Evolutionary conservation across 2,329 filamentous ascomycete genomes (phyloP).

Genomic region (Fusarium agapanthi): DNA sequence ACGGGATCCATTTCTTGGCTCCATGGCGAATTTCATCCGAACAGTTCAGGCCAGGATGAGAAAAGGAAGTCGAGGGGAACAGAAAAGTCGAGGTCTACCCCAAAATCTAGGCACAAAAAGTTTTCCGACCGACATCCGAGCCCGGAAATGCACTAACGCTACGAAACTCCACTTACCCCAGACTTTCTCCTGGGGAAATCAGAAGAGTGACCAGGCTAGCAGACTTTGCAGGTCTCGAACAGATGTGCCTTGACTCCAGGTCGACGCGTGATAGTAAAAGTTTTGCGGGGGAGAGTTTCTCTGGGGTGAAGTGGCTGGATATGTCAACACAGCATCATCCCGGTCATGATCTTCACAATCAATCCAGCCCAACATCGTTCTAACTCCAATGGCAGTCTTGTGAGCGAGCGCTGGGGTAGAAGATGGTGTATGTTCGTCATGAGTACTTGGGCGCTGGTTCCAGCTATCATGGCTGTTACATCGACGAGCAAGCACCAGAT

Average conservation of each 20-base stretch:
- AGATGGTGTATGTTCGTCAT: conserved; percentile 48
- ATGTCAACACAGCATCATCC: not conserved
- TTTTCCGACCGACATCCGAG: conserved; percentile 22
- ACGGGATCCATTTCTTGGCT: not conserved
- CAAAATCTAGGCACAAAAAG: not conserved
- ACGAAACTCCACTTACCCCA: conserved; percentile 1
- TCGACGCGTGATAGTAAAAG: not conserved
- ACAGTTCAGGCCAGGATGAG: not conserved
- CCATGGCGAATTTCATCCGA: not conserved
- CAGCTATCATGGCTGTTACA: conserved; percentile 34
- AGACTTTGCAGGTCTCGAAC: conserved; percentile 2
- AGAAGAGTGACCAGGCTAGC: not conserved
- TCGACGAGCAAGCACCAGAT: conserved; percentile 37
- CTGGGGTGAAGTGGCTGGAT: not conserved
- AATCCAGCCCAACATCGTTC: not conserved
- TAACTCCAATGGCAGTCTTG: conserved; percentile 17
- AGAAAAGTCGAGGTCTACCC: not conserved
- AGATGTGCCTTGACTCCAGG: not conserved
- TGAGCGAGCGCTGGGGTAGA: conserved; percentile 38
- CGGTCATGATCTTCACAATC: not conserved
- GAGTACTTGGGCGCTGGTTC: conserved; percentile 45
- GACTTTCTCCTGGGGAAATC: conserved; percentile 6
- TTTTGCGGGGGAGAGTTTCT: not conserved
- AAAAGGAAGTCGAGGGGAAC: conserved; percentile 22
- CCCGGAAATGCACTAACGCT: not conserved